These are phyloP conservation scores for Fusarium sp. DNA, from an alignment of 2,329 filamentous ascomycete genomes.

Conservation along the genomic window DNA sequence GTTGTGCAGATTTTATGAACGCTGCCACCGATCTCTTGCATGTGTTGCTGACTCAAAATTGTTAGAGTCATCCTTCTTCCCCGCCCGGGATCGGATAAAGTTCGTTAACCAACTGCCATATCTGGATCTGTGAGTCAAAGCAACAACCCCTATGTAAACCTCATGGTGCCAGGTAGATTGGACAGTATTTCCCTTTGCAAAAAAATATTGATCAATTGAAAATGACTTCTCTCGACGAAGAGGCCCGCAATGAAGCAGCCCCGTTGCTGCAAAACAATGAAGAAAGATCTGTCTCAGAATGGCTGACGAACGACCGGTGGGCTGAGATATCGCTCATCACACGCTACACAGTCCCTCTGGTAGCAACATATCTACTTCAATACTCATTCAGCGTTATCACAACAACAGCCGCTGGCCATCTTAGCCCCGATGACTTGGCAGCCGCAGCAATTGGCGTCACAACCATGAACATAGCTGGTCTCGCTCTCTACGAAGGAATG, in stretches of 20 bases:
- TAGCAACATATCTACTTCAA: conserved; percentile 63
- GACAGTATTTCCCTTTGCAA: too few species aligned
- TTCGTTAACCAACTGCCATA: background rate
- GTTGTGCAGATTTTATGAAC: background rate
- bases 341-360: conserved; percentile 54
- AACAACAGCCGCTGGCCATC: conserved; percentile 61
- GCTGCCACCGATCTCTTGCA: background rate
- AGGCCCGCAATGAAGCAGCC: conserved; percentile 6
- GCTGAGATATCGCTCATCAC: conserved; percentile 29
- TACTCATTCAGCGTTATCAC: conserved; percentile 62
- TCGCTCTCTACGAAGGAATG: conserved; percentile 51
- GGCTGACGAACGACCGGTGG: background rate
- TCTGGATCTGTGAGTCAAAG: background rate
- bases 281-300: background rate
- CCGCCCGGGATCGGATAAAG: background rate
- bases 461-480: conserved; percentile 63
- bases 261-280: conserved; percentile 18
- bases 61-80: background rate
- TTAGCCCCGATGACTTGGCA: conserved; percentile 61
- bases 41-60: background rate
- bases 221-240: background rate
- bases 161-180: background rate
- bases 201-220: background rate
- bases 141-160: background rate
- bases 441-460: conserved; percentile 62